These are phyloP conservation scores for Boletus edulis DNA, from an alignment of 768 basidiomycete genomes.

Conservation along the genomic window DNA sequence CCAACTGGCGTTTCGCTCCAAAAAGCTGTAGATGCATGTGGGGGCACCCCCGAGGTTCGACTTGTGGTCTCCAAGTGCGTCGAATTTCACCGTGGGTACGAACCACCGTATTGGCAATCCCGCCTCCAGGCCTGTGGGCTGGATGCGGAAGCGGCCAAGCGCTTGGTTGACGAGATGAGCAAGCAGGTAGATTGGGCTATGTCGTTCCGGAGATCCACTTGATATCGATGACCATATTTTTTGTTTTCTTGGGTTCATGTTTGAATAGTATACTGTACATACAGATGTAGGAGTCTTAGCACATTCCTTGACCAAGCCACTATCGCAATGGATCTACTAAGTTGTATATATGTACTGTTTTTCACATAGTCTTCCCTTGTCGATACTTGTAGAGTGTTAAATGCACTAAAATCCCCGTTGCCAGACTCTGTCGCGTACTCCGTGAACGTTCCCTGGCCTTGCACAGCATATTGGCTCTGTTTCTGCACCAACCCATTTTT, in stretches of 20 bases:
- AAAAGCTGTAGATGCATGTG: constrained; percentile 16
- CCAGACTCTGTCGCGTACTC: too few relatives aligned
- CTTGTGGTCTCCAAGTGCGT: constrained; percentile 25
- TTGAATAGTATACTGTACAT: background rate
- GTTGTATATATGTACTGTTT: too few relatives aligned
- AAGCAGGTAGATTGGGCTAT: constrained; percentile 20
- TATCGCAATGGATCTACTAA: background rate
- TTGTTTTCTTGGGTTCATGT: background rate
- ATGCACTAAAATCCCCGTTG: too few relatives aligned
- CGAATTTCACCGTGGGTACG: constrained; percentile 22
- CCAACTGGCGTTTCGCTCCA: constrained; percentile 20
- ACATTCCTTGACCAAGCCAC: background rate
- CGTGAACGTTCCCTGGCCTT: background rate
- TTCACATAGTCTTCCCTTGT: background rate
- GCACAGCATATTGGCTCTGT: too few relatives aligned
- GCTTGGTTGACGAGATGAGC: constrained; percentile 28
- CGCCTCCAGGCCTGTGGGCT: constrained; percentile 23
- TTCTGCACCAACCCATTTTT: background rate
- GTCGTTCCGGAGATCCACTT: background rate
- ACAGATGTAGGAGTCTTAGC: constrained; percentile 4
- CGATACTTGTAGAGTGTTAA: background rate
- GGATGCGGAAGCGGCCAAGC: constrained; percentile 9
- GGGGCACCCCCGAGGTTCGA: constrained; percentile 16
- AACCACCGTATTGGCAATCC: constrained; percentile 27
- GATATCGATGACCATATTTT: background rate